A percentile compares a stretch with the other conserved stretches of the same genome.
phyloP scores from a whole-genome alignment of 2,329 filamentous ascomycete species.

The Beauveria varroae region DNA sequence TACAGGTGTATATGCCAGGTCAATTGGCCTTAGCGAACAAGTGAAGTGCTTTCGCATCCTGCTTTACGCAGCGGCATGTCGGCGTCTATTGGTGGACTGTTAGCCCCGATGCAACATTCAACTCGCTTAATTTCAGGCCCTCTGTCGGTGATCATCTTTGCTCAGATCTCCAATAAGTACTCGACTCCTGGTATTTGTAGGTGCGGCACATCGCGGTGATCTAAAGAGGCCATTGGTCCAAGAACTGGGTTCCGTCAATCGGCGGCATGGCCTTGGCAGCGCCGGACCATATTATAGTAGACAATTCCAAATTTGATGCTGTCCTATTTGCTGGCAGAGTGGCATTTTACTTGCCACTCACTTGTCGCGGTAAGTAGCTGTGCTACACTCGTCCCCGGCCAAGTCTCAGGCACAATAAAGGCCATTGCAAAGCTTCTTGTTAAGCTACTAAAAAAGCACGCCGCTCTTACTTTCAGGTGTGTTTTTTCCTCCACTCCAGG shows the following conservation, averaged over 20 bases:
- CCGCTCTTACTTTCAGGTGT: too few relatives aligned
- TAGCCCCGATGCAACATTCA: not conserved
- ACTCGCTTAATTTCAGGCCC: not conserved
- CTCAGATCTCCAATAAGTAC: not conserved
- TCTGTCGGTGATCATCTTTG: not conserved
- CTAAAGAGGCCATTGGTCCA: not conserved
- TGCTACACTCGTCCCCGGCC: too few relatives aligned
- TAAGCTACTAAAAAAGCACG: too few relatives aligned
- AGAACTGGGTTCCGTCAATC: not conserved
- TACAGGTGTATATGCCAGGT: not conserved
- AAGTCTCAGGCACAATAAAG: too few relatives aligned
- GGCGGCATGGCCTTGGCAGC: not conserved
- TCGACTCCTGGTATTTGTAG: slow-evolving; percentile 1
- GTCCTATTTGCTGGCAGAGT: too few relatives aligned
- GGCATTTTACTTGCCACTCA: too few relatives aligned
- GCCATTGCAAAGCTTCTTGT: too few relatives aligned
- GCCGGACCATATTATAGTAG: not conserved
- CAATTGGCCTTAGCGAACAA: not conserved
- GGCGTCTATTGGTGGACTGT: not conserved
- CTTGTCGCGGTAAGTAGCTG: too few relatives aligned
- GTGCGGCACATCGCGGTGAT: not conserved
- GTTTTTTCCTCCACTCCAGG: too few relatives aligned
- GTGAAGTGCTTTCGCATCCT: not conserved
- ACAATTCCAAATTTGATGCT: too few relatives aligned
- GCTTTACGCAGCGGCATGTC: not conserved